Conservation (phyloP, 257 asterid species). For the Anisodus tanguticus region DNA sequence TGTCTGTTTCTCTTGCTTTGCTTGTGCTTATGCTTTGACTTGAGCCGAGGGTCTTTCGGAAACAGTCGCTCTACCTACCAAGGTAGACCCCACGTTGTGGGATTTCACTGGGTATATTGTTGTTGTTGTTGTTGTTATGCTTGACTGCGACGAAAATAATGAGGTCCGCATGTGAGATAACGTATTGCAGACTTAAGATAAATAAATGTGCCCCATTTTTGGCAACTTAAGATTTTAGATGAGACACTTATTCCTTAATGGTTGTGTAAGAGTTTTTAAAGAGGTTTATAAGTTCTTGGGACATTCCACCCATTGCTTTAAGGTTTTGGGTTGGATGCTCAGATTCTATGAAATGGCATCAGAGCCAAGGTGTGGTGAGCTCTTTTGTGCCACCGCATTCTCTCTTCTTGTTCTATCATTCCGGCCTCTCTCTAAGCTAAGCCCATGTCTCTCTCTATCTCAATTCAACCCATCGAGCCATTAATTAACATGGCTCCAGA, state of each 20-base stretch:
- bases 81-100: too few relatives aligned
- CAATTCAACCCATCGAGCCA: background rate
- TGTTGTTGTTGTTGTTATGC: background rate
- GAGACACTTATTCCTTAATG: slow-evolving; percentile 1
- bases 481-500: background rate
- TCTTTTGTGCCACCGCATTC: background rate
- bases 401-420: slow-evolving; percentile 21
- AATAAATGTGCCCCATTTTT: background rate
- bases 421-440: background rate
- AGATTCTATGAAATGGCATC: background rate
- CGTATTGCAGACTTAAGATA: background rate
- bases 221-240: background rate
- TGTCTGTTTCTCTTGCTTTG: too few relatives aligned
- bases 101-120: too few relatives aligned
- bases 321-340: background rate
- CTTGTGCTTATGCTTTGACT: too few relatives aligned
- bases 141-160: background rate
- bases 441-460: background rate
- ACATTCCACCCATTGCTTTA: background rate
- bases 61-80: too few relatives aligned
- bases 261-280: background rate
- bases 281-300: slow-evolving; percentile 10
- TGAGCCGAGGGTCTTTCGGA: too few relatives aligned
- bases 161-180: background rate
- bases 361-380: background rate